A percentile compares a stretch with the other conserved stretches of the same genome.
These are phyloP conservation scores for Apiotrichum gracile DNA, from an alignment of 1,284 basidiomycete species.

Conservation along the genomic window DNA sequence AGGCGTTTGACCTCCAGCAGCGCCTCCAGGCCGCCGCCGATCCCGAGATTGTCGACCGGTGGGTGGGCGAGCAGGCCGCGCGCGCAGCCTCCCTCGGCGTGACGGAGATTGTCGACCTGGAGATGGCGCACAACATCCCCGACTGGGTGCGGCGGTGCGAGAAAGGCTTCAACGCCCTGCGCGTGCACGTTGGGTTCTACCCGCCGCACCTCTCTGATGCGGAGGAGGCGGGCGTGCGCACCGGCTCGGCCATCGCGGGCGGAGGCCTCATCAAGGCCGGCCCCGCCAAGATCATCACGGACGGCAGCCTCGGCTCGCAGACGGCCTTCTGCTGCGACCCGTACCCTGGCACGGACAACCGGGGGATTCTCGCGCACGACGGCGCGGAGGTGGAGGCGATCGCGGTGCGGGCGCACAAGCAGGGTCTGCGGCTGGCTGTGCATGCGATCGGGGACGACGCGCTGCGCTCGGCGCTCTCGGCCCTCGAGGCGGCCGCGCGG, in stretches of 20 bases:
- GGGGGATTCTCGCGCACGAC: slow-evolving; percentile 22
- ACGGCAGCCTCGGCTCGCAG: slow-evolving; percentile 22
- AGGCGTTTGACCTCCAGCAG: slow-evolving; percentile 23
- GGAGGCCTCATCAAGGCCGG: slow-evolving; percentile 30
- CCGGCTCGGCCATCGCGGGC: slow-evolving; percentile 27
- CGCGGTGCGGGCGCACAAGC: slow-evolving; percentile 18
- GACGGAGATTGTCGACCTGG: slow-evolving; percentile 42
- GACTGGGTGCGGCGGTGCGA: slow-evolving; percentile 24
- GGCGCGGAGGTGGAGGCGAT: slow-evolving; percentile 21
- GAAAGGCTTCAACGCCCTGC: slow-evolving; percentile 24
- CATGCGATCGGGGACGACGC: slow-evolving; percentile 43
- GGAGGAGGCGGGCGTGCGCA: slow-evolving; percentile 20
- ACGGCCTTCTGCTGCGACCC: slow-evolving; percentile 39
- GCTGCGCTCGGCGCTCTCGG: slow-evolving; percentile 24
- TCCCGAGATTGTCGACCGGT: slow-evolving; percentile 21
- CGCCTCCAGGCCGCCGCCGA: slow-evolving; percentile 22
- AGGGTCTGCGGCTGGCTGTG: slow-evolving; percentile 31
- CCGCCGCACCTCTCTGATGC: slow-evolving; percentile 30
- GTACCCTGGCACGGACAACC: slow-evolving; percentile 28
- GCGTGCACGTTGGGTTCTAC: slow-evolving; percentile 39
- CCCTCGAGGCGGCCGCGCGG: slow-evolving; percentile 14
- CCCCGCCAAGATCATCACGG: slow-evolving; percentile 36
- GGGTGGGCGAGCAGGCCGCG: slow-evolving; percentile 23
- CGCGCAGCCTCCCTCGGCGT: slow-evolving; percentile 35
- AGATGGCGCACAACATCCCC: slow-evolving; percentile 33